A percentile compares a stretch with the other conserved stretches of the same genome.
Evolutionary conservation across 768 basidiomycete genomes (phyloP).

Genomic region (Suillus clintonianus): DNA sequence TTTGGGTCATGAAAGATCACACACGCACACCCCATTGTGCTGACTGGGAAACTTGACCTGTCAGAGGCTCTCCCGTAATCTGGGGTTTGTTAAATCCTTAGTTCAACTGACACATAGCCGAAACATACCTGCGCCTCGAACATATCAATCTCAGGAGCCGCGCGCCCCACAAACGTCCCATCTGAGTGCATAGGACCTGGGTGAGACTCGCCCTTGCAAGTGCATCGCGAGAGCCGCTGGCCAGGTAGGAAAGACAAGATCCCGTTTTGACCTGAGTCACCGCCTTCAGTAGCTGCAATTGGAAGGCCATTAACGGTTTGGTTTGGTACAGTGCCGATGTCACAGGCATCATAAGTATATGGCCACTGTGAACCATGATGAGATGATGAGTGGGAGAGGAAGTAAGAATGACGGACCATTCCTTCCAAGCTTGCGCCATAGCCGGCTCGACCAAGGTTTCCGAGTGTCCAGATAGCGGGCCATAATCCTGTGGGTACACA

Average conservation of each 20-base stretch:
- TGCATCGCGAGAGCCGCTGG: slow-evolving; percentile 84
- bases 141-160: slow-evolving; percentile 89
- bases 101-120: slow-evolving; percentile 9
- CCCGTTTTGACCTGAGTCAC: slow-evolving; percentile 48
- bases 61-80: slow-evolving; percentile 49
- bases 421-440: slow-evolving; percentile 67
- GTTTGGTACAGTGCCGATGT: slow-evolving; percentile 81
- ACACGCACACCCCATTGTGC: slow-evolving; percentile 77
- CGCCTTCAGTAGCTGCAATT: slow-evolving; percentile 56
- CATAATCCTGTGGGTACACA: slow-evolving; percentile 41
- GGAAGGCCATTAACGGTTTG: slow-evolving; percentile 78
- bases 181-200: slow-evolving; percentile 79
- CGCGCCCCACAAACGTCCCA: slow-evolving; percentile 76
- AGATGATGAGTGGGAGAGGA: background rate
- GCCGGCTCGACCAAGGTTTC: slow-evolving; percentile 63
- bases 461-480: slow-evolving; percentile 62
- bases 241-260: slow-evolving; percentile 75
- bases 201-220: slow-evolving; percentile 79
- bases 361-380: slow-evolving; percentile 49
- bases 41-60: slow-evolving; percentile 76
- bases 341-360: slow-evolving; percentile 73
- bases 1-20: slow-evolving; percentile 8
- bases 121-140: slow-evolving; percentile 71
- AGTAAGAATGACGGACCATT: slow-evolving; percentile 33
- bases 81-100: slow-evolving; percentile 27